Evolutionary conservation across 257 asterid species (phyloP), one percentile per base, ranked within the genome.

Genomic region (Rubia yunnanensis): DNA sequence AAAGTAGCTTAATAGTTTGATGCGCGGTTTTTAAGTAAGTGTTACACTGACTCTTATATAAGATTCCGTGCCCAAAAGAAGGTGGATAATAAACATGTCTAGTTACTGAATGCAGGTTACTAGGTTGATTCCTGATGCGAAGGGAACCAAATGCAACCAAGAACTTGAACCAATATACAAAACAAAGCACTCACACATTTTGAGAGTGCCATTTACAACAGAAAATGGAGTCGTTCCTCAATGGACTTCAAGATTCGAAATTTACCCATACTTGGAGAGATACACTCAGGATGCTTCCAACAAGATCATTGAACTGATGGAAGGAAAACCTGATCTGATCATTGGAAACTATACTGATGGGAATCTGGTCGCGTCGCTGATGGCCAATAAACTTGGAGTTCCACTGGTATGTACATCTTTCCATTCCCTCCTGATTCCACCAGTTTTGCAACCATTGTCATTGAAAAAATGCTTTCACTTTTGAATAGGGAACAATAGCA

Each of bases 261-360:
- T 92, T 14, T 92, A 89, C 73, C 96, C 98, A 8, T 92, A 82
- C 76, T 95, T 92, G 20, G 98, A 92, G 80, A 84, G 78, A 74
- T 92, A 70, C 63, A 73, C 90, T 76, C 91, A 92, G 95, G 96
- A 92, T 63, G 92, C 95, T 28, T 15, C 86, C 3, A 74, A 64
- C 65, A 89, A 89, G 74, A 84, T 92, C 63, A 24, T 81, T 5
- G 96, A 85, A 74, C 60, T 82, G 38, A 85, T 92, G 96, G 96
- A 92, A 70, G 96, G 92, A 58, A 92, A 89, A 71, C 98, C 96
- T 35, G 95, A 92, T 79, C 78, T 92, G 10, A 83, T 92, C 10
- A 71, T 92, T 32, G 98, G 98, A 2, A 92, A 92, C 82, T 92
- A 92, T 62, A 82, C 89, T 18, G 98, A 88, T 69, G 98, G 98